Evolutionary conservation across 495 filamentous ascomycete species (phyloP).

Genomic region (Parathielavia appendiculata): DNA sequence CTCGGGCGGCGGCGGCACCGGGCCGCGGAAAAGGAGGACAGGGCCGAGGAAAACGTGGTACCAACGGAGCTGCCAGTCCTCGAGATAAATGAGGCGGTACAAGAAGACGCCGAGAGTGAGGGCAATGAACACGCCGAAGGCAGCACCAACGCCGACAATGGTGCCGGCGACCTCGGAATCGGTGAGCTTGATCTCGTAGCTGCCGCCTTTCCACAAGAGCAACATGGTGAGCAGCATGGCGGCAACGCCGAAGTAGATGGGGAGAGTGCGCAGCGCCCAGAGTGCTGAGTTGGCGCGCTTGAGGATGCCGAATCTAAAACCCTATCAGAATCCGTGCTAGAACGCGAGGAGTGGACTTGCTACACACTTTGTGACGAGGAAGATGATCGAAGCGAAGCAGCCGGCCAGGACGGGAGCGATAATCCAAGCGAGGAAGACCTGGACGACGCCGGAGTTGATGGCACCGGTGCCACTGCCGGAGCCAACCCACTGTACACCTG

Average conservation of each 20-base stretch:
- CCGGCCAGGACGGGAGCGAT: conserved; percentile 57
- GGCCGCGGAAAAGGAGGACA: conserved; percentile 46
- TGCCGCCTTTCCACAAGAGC: conserved; percentile 54
- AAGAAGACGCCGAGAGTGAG: conserved; percentile 61
- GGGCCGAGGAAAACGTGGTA: conserved; percentile 56
- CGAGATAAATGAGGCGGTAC: conserved; percentile 51
- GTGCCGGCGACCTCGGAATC: conserved; percentile 46
- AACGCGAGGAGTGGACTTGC: too few species aligned
- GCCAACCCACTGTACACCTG: conserved; percentile 52
- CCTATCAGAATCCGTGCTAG: too few species aligned
- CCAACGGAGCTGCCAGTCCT: conserved; percentile 54
- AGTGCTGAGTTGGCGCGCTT: conserved; percentile 54
- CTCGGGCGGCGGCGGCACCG: conserved; percentile 45
- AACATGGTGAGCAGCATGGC: conserved; percentile 59
- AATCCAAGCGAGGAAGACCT: conserved; percentile 49
- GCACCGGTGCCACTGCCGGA: conserved; percentile 40
- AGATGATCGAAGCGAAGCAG: conserved; percentile 55
- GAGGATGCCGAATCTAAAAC: conserved; percentile 57
- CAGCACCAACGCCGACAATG: conserved; percentile 55
- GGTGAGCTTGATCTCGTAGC: conserved; percentile 41
- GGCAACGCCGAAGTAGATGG: conserved; percentile 58
- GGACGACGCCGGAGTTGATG: conserved; percentile 44
- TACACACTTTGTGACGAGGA: conserved; percentile 59
- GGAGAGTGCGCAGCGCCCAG: conserved; percentile 52
- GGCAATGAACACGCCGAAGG: conserved; percentile 46